Evolutionary conservation across 495 filamentous ascomycete genomes (phyloP), one percentile per base, ranked within the genome.

Genomic region (Neurospora cerealis): DNA sequence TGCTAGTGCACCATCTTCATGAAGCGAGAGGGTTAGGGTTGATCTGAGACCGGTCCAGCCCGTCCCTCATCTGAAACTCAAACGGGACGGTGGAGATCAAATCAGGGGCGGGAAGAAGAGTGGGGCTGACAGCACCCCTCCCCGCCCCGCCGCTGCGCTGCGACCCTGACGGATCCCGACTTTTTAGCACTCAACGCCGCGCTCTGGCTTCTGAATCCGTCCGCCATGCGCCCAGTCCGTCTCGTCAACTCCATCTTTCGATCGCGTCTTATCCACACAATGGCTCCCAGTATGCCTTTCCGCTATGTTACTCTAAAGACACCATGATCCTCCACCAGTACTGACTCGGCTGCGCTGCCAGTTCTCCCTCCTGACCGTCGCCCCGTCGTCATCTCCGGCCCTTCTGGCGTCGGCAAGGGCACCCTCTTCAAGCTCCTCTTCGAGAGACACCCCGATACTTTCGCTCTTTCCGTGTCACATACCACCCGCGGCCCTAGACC

Each of bases 351-450:
- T 76, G 81, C 78, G 76, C 72, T 74, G 69, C 78, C 69, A 70
- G 41, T 24, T 69, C 81, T 80, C 11, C 83, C 83, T 0, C 72
- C 81, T 37, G 83, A 86, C 78, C 76, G 73, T 74, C 86, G 90
- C 17, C 95, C 94, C 8, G 88, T 98, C 75, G 92, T 97, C 42
- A 90, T 97, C 78, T 96, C 91, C 24, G 95, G 93, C 38, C 94
- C 95, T 21, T 91, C 88, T 9, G 95, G 95, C 78, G 88, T 92
- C 13, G 95, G 95, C 62, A 97, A 98, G 87, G 91, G 90, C 69
- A 97, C 95, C 34, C 88, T 98, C 32, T 89, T 96, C 75, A 90
- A 90, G 75, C 84, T 89, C 21, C 90, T 98, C 15, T 85, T 88
- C 77, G 80, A 83, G 69, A 69, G 9, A 89, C 89, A 91, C 80